Evolutionary conservation across 2,329 filamentous ascomycete genomes (phyloP).

Genomic region (Xylariaceae sp.): DNA sequence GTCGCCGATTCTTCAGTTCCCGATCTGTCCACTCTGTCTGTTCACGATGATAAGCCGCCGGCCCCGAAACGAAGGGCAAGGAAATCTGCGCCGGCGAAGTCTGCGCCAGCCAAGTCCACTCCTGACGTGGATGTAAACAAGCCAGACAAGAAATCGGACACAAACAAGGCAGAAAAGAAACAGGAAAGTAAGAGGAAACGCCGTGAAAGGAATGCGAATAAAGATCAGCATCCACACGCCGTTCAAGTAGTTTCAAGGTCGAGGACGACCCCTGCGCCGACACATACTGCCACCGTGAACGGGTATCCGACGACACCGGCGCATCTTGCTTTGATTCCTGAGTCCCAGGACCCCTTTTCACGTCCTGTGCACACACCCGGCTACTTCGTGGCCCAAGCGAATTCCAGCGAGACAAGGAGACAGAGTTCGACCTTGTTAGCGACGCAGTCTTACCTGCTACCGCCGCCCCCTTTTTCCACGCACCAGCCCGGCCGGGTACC

Average conservation of each 20-base stretch:
- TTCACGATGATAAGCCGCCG: not conserved
- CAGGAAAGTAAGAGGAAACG: conserved; percentile 12
- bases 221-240: conserved; percentile 24
- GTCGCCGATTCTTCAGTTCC: not conserved
- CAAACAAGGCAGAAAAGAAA: conserved; percentile 4
- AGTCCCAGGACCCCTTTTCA: not conserved
- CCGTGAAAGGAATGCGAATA: conserved; percentile 17
- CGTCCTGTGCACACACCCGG: not conserved
- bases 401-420: conserved; percentile 43
- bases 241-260: conserved; percentile 23
- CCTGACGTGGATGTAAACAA: conserved; percentile 1
- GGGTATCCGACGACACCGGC: conserved; percentile 7
- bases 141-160: conserved; percentile 1
- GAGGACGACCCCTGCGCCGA: conserved; percentile 23
- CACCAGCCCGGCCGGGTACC: conserved; percentile 4
- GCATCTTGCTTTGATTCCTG: not conserved
- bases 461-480: conserved; percentile 1
- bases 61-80: conserved; percentile 31
- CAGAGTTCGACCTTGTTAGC: conserved; percentile 10
- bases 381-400: conserved; percentile 32
- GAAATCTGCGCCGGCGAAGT: conserved; percentile 38
- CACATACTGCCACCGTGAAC: conserved; percentile 15
- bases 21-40: not conserved
- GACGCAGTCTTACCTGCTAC: conserved; percentile 6
- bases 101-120: conserved; percentile 10